Evolutionary conservation across 306 rosid genomes (phyloP), one percentile per base, ranked within the genome.

Genomic region (Fragaria vesca): DNA sequence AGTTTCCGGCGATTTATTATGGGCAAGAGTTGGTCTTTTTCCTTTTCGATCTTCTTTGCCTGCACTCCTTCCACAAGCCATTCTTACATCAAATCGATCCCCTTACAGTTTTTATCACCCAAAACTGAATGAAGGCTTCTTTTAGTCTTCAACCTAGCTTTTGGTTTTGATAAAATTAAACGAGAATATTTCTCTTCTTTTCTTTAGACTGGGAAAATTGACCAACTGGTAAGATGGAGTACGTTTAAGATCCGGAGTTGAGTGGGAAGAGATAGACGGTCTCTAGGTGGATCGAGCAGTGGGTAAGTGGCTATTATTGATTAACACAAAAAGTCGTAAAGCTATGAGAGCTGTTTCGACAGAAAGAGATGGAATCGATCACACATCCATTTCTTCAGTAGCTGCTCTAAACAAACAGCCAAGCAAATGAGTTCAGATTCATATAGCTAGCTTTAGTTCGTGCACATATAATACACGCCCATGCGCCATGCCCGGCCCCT

Each of bases 321-420:
- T 32, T 32, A 34, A 54, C 12, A 20, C 66, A 52, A 52, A 72
- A 72, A 54, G 76, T 72, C 66, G 36, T 52, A 47, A 28, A 70
- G 42, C 7, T 38, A 38, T 2, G 4, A 2, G 58, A 60, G 36
- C 36, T 60, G 17, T 12, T 70, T 46, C 12, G 34, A 15, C 11
- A 45, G 40, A 12, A 46, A 34, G 21, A 38, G 48, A 32, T 32
- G 4, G 36, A 66, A 66, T 66, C 71, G 28, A 70, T 70, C 42
- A 26, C 60, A 8, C 2, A 34, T 54, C 50, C 76, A 54, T 72
- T 52, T 72, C 13, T 38, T 2, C 76, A 34, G 66, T 51, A 54
- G 3, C 76, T n/a, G 6, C 76, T 36, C 30, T 52, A 21, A 43
- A 68, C 72, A 68, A 42, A 21, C 24, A 40, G 30, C 72, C 51